Evolutionary conservation across 345 rosid species (phyloP).

Genomic region (thale cress (Arabidopsis thaliana)): TAIR10.1 NC_003070.9:17123501-17124000

Average conservation of each 20-base stretch:
- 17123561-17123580: background rate
- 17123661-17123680: slow-evolving; percentile 1
- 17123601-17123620: no score
- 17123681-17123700: slow-evolving; percentile 22
- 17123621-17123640: no score
- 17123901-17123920: slow-evolving; percentile 33
- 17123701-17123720: background rate
- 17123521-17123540: background rate
- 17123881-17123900: slow-evolving; percentile 30
- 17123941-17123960: slow-evolving; percentile 52
- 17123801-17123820: slow-evolving; percentile 34
- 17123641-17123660: no score
- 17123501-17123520: no score
- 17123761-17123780: slow-evolving; percentile 27
- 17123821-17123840: slow-evolving; percentile 30
- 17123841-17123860: slow-evolving; percentile 15
- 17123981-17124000: slow-evolving; percentile 18
- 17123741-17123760: background rate
- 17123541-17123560: background rate
- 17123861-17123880: background rate
- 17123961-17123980: slow-evolving; percentile 48
- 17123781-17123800: slow-evolving; percentile 38
- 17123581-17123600: background rate
- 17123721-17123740: slow-evolving; percentile 19
- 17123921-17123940: slow-evolving; percentile 49